Evolutionary conservation across 192 early-diverging fungal genomes (phyloP).

Genomic region (Coemansia sp.): DNA sequence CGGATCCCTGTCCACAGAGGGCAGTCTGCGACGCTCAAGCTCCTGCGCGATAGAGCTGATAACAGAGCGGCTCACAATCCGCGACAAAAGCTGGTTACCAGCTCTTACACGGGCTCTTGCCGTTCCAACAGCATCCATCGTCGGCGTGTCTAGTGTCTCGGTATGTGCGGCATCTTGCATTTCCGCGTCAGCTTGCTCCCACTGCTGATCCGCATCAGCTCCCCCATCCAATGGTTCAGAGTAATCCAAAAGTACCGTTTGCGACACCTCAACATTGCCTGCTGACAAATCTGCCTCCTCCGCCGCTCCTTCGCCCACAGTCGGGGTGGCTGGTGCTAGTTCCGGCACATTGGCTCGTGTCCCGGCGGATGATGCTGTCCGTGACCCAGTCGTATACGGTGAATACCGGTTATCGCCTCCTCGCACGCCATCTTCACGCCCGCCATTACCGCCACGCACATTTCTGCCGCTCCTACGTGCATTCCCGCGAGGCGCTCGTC

Average conservation of each 20-base stretch:
- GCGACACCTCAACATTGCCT: neutral
- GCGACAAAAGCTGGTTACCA: slow-evolving; percentile 39
- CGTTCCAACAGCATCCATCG: neutral
- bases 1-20: neutral
- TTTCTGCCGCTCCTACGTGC: neutral
- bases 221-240: neutral
- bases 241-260: neutral
- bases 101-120: slow-evolving; percentile 9
- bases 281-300: neutral
- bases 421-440: slow-evolving; percentile 8
- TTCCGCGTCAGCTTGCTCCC: neutral
- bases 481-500: slow-evolving; percentile 1
- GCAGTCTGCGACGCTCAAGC: slow-evolving; percentile 19
- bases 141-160: neutral
- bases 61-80: slow-evolving; percentile 41
- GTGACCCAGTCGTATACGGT: slow-evolving; percentile 22
- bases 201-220: neutral
- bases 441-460: slow-evolving; percentile 1
- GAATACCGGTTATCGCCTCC: slow-evolving; percentile 18
- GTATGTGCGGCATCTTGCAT: neutral
- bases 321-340: neutral
- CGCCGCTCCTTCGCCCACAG: neutral
- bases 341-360: neutral
- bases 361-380: neutral
- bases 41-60: slow-evolving; percentile 38